These are phyloP conservation scores for Parsonsia alboflavescens DNA, from an alignment of 257 asterid genomes.

Conservation along the genomic window DNA sequence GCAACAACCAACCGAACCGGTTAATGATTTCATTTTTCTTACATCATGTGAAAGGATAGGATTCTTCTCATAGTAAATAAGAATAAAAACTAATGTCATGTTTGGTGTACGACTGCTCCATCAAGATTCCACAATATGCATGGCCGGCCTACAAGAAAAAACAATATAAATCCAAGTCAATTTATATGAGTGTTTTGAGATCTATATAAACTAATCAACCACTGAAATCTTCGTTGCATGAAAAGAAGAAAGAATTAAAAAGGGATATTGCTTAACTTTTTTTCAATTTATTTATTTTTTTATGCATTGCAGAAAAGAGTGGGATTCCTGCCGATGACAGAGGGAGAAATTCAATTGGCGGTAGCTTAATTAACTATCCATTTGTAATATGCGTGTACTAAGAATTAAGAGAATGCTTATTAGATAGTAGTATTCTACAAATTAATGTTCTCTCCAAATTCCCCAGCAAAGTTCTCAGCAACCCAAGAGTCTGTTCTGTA, in stretches of 20 bases:
- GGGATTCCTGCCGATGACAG: slow-evolving; percentile 64
- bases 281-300: background rate
- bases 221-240: no score
- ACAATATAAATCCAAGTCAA: background rate
- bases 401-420: no score
- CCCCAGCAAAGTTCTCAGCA: slow-evolving; percentile 30
- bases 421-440: no score
- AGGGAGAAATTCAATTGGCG: slow-evolving; percentile 66
- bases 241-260: no score
- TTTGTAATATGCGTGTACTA: background rate
- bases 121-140: background rate
- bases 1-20: slow-evolving; percentile 13
- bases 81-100: background rate
- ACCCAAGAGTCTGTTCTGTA: background rate
- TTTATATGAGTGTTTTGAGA: background rate
- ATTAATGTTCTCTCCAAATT: slow-evolving; percentile 41
- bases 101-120: slow-evolving; percentile 9
- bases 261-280: background rate
- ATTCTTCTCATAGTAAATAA: background rate
- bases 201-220: background rate
- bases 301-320: slow-evolving; percentile 66
- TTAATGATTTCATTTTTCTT: background rate
- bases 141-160: background rate
- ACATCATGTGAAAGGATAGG: background rate
- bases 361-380: slow-evolving; percentile 20